A percentile compares a stretch with the other conserved stretches of the same genome.
These are phyloP conservation scores for Inga laurina DNA, from an alignment of 306 rosid species.

Conservation along the genomic window DNA sequence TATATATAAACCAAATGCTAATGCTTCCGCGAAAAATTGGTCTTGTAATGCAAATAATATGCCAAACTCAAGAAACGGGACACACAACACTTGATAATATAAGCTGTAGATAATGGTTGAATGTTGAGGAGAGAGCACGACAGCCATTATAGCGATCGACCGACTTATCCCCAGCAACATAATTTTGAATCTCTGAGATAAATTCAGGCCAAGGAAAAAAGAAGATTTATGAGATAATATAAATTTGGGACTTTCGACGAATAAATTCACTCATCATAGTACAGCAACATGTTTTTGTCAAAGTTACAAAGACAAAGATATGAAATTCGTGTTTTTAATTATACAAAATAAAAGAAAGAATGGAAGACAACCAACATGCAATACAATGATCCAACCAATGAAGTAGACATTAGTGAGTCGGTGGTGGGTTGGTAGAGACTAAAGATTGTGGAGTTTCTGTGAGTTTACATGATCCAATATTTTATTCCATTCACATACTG, in stretches of 20 bases:
- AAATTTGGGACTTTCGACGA: not conserved
- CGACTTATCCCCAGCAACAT: not conserved
- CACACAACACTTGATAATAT: no score
- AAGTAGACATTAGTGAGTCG: not conserved
- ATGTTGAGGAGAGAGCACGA: not conserved
- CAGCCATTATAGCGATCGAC: not conserved
- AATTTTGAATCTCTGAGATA: not conserved
- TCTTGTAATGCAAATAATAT: no score
- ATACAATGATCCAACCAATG: not conserved
- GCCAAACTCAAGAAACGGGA: no score
- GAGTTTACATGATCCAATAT: no score
- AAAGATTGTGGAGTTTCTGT: no score
- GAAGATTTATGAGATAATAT: no score
- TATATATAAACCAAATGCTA: no score
- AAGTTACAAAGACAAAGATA: not conserved
- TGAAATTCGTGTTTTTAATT: no score
- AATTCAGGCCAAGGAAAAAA: not conserved
- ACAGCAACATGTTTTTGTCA: not conserved
- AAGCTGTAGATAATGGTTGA: constrained; percentile 2
- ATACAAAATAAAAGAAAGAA: not conserved
- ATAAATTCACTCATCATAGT: not conserved
- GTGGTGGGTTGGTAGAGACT: not conserved
- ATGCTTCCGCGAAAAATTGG: no score
- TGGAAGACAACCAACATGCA: not conserved
- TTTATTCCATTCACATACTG: no score